A percentile compares a stretch with the other conserved stretches of the same genome.
Conservation (phyloP, 2,329 filamentous ascomycete genomes). For the Arthrobotrys megalospora region DNA sequence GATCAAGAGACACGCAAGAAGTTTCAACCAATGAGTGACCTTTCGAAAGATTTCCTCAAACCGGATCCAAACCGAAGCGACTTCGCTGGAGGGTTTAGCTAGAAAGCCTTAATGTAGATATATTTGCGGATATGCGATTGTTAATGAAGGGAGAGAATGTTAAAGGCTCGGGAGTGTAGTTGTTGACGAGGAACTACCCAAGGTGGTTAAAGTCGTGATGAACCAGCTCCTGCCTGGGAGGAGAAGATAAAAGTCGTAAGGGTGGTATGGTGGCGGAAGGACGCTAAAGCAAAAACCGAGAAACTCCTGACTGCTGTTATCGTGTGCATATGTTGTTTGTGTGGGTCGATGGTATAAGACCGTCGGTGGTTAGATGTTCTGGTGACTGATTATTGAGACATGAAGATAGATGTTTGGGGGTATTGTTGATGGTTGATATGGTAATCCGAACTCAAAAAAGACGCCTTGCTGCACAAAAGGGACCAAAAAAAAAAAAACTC, state of each 20-base stretch:
- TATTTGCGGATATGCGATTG: constrained; percentile 31
- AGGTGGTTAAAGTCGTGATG: constrained; percentile 61
- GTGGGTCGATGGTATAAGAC: constrained; percentile 67
- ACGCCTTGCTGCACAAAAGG: constrained; percentile 46
- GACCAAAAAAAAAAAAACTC: constrained; percentile 63
- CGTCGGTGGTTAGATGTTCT: constrained; percentile 62
- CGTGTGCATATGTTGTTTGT: constrained; percentile 64
- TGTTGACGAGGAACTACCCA: constrained; percentile 56
- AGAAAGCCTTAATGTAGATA: constrained; percentile 19
- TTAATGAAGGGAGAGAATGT: constrained; percentile 57
- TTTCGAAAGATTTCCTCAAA: constrained; percentile 51
- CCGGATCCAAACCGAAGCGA: constrained; percentile 57
- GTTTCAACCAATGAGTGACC: constrained; percentile 58
- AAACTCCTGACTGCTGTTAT: constrained; percentile 61
- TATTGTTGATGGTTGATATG: constrained; percentile 48
- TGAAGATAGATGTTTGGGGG: constrained; percentile 53
- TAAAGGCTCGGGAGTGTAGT: constrained; percentile 46
- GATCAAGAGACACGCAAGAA: constrained; percentile 59
- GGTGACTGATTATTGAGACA: constrained; percentile 61
- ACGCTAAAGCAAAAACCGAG: constrained; percentile 62
- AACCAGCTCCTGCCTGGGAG: constrained; percentile 62
- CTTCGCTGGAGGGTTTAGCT: constrained; percentile 44
- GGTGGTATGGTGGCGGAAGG: constrained; percentile 61
- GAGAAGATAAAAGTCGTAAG: constrained; percentile 62
- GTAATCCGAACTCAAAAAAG: constrained; percentile 58